Percentiles rank a stretch among this genome's conserved stretches.
Conservation (phyloP, 257 asterid species). For the Forsythia suspensa region DNA sequence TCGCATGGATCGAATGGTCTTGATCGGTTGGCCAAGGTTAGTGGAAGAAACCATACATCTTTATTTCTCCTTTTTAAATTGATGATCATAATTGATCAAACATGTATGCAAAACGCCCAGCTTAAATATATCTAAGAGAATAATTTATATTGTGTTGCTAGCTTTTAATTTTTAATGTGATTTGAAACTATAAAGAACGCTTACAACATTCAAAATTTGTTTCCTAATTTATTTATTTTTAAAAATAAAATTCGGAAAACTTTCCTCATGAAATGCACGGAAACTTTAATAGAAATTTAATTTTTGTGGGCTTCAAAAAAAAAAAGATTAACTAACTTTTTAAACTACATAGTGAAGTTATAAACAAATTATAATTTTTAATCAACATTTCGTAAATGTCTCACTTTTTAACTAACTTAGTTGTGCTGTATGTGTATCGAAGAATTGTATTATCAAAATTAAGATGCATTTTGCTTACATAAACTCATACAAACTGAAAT, state of each 20-base stretch:
- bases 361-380: no score
- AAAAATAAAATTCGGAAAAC: no score
- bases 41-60: conserved; percentile 3
- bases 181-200: background rate
- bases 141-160: background rate
- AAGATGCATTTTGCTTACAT: background rate
- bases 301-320: no score
- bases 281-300: no score
- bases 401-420: no score
- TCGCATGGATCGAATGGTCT: conserved; percentile 49
- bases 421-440: background rate
- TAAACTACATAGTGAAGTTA: background rate
- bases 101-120: no score
- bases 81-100: background rate
- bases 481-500: background rate
- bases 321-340: no score
- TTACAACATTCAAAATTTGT: no score
- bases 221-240: no score
- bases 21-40: conserved; percentile 59
- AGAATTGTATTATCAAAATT: background rate
- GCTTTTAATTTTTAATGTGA: no score
- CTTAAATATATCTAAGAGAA: background rate
- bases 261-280: no score
- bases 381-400: no score
- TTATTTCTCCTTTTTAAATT: background rate